Evolutionary conservation across 1,284 basidiomycete genomes (phyloP).

Genomic region (Pyrrhoderma lamaoense): DNA sequence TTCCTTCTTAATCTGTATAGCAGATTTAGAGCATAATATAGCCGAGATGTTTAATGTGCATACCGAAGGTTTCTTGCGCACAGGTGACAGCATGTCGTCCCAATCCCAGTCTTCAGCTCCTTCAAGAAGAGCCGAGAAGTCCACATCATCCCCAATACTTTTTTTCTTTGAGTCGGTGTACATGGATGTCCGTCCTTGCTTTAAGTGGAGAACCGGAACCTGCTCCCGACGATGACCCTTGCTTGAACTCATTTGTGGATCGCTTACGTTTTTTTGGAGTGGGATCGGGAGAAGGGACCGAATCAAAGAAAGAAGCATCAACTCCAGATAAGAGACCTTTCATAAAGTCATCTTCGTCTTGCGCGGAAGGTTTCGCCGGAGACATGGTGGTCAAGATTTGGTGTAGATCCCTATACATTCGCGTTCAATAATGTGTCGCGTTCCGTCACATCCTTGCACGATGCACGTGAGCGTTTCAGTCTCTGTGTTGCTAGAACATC

Average conservation of each 20-base stretch:
- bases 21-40: background rate
- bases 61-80: background rate
- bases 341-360: constrained; percentile 38
- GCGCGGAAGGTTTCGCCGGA: constrained; percentile 1
- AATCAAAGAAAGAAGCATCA: constrained; percentile 39
- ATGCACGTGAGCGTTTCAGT: too few species aligned
- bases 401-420: too few species aligned
- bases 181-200: background rate
- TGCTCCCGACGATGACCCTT: too few species aligned
- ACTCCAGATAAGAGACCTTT: constrained; percentile 38
- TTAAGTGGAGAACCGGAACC: background rate
- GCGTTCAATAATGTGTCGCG: too few species aligned
- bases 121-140: constrained; percentile 39
- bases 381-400: background rate
- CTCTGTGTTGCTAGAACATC: too few species aligned
- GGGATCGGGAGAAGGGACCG: constrained; percentile 33
- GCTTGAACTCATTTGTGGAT: background rate
- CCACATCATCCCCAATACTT: constrained; percentile 26
- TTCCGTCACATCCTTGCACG: too few species aligned
- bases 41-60: too few species aligned
- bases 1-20: too few species aligned
- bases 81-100: constrained; percentile 32
- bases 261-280: constrained; percentile 22
- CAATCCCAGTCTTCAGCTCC: constrained; percentile 54
- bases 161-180: constrained; percentile 18